Evolutionary conservation across 768 basidiomycete genomes (phyloP), one percentile per base, ranked within the genome.

Genomic region (Clitopilus hobsonii): DNA sequence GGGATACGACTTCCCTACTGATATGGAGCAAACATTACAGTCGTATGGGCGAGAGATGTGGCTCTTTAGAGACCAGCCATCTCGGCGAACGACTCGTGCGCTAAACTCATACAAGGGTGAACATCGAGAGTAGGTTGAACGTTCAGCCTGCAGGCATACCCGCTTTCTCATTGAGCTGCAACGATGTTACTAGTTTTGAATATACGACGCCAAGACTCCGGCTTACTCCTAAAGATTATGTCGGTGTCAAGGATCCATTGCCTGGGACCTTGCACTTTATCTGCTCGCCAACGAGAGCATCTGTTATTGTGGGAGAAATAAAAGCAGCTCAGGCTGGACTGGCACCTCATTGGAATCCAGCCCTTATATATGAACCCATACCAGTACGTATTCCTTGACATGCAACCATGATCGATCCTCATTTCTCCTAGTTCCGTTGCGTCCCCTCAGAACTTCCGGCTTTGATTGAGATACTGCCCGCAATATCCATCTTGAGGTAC

Each of bases 291-390:
- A 65, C 73, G 1, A 80, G 94, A 38, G 90, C 91, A 3, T 67
- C 73, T 13, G 71, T 72, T 4, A 87, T 95, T 55, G 72, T 90
- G 58, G 75, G 79, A 29, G 86, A 94, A 66, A 76, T 88, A 11
- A 64, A 72, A 3, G 65, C 74, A 50, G 67, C 81, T 10, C 64
- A 72, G 2, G 76, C 41, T 3, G 22, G 41, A 20, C 5, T 45
- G 5, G 41, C 41, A 5, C 41, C 41, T 45, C 2, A 64, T 8
- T 93, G 92, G 90, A 62, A 70, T 6, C 88, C 93, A 4, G 71
- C 72, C 45, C 77, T 82, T 1, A 83, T 94, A 38, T 96, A 86
- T 60, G 93, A 95, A 69, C 94, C 94, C 1, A 89, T 94, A 58
- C 92, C 91, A 55, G 91, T 92, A 49, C 54, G 83, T 75, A 5